Conservation (phyloP, 1,284 basidiomycete species). For the Leccinum subrobustum region DNA sequence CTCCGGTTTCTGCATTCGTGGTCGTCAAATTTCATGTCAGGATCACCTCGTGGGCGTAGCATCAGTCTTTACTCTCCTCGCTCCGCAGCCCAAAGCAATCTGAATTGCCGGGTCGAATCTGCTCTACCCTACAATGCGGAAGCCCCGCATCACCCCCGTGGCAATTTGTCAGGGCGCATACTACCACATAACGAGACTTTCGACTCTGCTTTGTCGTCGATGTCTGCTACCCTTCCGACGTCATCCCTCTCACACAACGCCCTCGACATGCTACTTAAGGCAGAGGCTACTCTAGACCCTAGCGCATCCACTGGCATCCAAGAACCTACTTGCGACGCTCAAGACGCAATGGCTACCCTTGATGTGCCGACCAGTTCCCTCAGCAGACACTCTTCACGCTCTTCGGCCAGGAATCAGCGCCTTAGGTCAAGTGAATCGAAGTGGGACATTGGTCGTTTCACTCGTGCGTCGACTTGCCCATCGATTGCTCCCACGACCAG, state of each 20-base stretch:
- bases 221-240: constrained; percentile 29
- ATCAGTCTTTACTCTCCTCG: constrained; percentile 36
- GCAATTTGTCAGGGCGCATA: constrained; percentile 23
- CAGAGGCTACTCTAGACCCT: constrained; percentile 23
- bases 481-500: constrained; percentile 25
- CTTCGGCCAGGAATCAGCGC: constrained; percentile 30
- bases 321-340: constrained; percentile 17
- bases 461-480: constrained; percentile 31
- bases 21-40: constrained; percentile 26
- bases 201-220: constrained; percentile 22
- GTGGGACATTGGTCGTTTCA: constrained; percentile 31
- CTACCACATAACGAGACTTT: constrained; percentile 25
- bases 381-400: constrained; percentile 31
- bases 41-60: constrained; percentile 33
- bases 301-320: constrained; percentile 9
- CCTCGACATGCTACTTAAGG: constrained; percentile 35
- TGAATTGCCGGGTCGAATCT: constrained; percentile 20
- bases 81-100: constrained; percentile 25
- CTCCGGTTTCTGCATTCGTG: constrained; percentile 19
- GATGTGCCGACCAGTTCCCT: constrained; percentile 27
- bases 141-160: constrained; percentile 32
- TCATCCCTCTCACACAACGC: constrained; percentile 33
- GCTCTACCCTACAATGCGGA: constrained; percentile 33
- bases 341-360: constrained; percentile 25
- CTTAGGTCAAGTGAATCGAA: constrained; percentile 24